Evolutionary conservation across 2,329 filamentous ascomycete genomes (phyloP).

Genomic region (Colletotrichum lini): DNA sequence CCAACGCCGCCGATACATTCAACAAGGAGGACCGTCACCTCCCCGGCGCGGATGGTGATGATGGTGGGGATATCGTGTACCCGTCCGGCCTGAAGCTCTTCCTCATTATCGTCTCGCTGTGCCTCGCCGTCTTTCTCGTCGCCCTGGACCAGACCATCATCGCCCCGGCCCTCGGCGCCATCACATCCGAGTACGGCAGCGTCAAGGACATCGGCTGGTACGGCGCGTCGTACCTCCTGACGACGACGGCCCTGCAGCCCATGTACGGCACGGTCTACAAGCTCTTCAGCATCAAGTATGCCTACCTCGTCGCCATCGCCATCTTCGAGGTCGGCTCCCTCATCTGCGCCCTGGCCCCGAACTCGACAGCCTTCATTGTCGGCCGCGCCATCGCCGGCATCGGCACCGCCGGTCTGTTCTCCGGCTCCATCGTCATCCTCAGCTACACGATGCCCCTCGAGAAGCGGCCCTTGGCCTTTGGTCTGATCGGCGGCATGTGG

Average conservation of each 20-base stretch:
- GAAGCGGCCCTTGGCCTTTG: conserved; percentile 68
- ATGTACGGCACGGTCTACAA: conserved; percentile 66
- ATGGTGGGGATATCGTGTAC: conserved; percentile 50
- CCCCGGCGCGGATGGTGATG: not conserved
- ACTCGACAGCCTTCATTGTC: conserved; percentile 64
- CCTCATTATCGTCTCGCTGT: conserved; percentile 61
- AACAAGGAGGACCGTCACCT: not conserved
- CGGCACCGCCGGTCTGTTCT: conserved; percentile 66
- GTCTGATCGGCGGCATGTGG: conserved; percentile 69
- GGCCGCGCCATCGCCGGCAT: conserved; percentile 67
- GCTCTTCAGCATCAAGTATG: conserved; percentile 63
- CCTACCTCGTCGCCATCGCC: conserved; percentile 59
- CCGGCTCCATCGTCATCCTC: conserved; percentile 65
- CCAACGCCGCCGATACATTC: not conserved
- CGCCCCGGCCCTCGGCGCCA: conserved; percentile 66
- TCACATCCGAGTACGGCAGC: conserved; percentile 61
- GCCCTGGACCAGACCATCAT: conserved; percentile 67
- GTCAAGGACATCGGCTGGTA: conserved; percentile 69
- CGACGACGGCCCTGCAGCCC: conserved; percentile 64
- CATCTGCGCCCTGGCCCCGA: conserved; percentile 60
- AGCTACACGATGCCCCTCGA: conserved; percentile 65
- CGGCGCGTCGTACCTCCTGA: conserved; percentile 64
- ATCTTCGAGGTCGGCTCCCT: conserved; percentile 62
- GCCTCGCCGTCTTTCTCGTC: conserved; percentile 64
- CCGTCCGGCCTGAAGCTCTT: conserved; percentile 56